These are phyloP conservation scores for Flammula alnicola DNA, from an alignment of 1,284 basidiomycete genomes.

Conservation along the genomic window DNA sequence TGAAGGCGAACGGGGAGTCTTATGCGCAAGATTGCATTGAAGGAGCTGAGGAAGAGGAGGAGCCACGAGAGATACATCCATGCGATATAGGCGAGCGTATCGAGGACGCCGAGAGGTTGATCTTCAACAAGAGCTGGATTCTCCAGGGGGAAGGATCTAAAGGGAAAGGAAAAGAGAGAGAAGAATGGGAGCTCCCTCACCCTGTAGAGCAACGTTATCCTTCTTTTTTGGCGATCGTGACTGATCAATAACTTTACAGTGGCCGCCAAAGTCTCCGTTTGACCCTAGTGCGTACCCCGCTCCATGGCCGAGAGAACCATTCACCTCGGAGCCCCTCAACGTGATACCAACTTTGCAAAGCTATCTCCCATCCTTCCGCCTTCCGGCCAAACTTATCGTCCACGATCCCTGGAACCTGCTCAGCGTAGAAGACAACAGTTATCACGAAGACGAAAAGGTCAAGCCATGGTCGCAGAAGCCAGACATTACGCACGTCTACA, in stretches of 20 bases:
- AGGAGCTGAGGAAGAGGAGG: slow-evolving; percentile 42
- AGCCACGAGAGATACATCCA: slow-evolving; percentile 35
- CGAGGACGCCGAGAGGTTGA: slow-evolving; percentile 22
- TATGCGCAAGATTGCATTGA: slow-evolving; percentile 38
- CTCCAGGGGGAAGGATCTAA: neutral
- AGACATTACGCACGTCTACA: slow-evolving; percentile 15
- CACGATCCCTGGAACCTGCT: slow-evolving; percentile 40
- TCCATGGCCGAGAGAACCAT: slow-evolving; percentile 40
- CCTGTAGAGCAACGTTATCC: slow-evolving; percentile 6
- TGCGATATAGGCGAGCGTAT: slow-evolving; percentile 35
- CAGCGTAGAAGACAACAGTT: slow-evolving; percentile 12
- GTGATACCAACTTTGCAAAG: slow-evolving; percentile 31
- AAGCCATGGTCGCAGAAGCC: slow-evolving; percentile 9
- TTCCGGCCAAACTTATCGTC: slow-evolving; percentile 41
- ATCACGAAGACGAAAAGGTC: neutral
- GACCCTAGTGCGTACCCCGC: slow-evolving; percentile 36
- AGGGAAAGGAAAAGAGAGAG: slow-evolving; percentile 2
- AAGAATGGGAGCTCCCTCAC: slow-evolving; percentile 9
- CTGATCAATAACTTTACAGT: slow-evolving; percentile 7
- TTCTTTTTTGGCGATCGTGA: neutral
- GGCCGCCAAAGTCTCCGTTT: slow-evolving; percentile 27
- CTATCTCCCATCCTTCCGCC: slow-evolving; percentile 34
- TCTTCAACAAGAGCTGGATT: slow-evolving; percentile 3
- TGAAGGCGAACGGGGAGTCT: slow-evolving; percentile 39
- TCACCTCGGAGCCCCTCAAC: slow-evolving; percentile 5